Conservation (phyloP, 2,329 filamentous ascomycete genomes). For the Endothia cerciana region DNA sequence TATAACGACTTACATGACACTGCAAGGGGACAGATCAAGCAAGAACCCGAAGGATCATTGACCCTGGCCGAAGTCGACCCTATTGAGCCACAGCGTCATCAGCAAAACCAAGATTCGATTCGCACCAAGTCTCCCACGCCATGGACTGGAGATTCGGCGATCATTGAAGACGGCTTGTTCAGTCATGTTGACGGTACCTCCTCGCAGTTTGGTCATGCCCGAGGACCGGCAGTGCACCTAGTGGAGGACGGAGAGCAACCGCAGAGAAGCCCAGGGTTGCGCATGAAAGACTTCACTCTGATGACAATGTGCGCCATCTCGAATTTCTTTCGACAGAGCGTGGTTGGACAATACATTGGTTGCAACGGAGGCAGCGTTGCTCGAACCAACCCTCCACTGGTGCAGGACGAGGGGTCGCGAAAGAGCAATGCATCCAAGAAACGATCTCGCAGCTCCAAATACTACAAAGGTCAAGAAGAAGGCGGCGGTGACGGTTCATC, state of each 20-base stretch:
- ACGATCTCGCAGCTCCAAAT: neutral
- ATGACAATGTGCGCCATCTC: neutral
- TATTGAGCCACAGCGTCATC: neutral
- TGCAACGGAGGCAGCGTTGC: neutral
- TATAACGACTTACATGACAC: neutral
- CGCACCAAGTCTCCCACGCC: neutral
- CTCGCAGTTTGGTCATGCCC: neutral
- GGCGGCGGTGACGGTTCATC: neutral
- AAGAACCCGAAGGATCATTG: neutral
- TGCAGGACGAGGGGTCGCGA: neutral
- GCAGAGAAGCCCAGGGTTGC: neutral
- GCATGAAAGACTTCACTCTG: neutral
- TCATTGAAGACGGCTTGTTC: neutral
- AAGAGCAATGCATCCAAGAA: neutral
- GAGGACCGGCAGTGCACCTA: neutral
- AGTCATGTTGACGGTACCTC: neutral
- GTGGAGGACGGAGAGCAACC: neutral
- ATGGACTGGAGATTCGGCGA: neutral
- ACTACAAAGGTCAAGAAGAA: neutral
- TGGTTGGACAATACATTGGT: neutral
- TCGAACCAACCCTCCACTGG: neutral
- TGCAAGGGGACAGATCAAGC: neutral
- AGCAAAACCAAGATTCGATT: neutral
- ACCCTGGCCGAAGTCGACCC: neutral
- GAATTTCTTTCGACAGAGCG: neutral